Evolutionary conservation across 2,329 filamentous ascomycete genomes (phyloP), one percentile per base, ranked within the genome.

Genomic region (Diaporthe sp.): DNA sequence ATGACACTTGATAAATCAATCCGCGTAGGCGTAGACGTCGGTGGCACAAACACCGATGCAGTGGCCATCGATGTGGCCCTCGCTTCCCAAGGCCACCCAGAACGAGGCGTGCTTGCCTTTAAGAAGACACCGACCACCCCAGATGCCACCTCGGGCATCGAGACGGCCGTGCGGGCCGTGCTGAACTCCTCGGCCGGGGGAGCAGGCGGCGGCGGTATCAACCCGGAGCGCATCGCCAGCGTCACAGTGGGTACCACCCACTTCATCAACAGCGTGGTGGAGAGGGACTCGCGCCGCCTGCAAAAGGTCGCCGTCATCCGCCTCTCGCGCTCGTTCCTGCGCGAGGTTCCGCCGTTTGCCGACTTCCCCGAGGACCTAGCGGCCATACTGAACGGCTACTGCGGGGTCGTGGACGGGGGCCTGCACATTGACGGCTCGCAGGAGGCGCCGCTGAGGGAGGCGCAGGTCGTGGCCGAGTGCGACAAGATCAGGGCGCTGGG

Each of bases 381-480:
- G 15, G 80, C 80, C 1, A 72, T 76, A 37, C n/a, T 76, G 53
- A 72, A 68, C 17, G 74, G 74, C 70, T 72, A 73, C 49, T 73
- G 85, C 61, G 83, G 82, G 71, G 84, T 86, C 77, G 82, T 91
- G 58, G 86, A 90, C 79, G 87, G 90, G 65, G 86, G 87, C 25
- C 61, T 77, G 34, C 58, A 78, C 22, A 78, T 78, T 37, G 77
- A 78, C 79, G 85, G 86, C 8, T 81, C 82, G 3, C 80, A 85
- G 76, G 83, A 85, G 79, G 82, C 83, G 17, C 81, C 84, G 7
- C 76, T 90, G 72, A 80, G 83, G 12, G 85, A 88, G 78, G 80
- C 82, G 34, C 83, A 89, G 73, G 75, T 79, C 22, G 60, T 75
- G n/a, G 72, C 55, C 15, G 72, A 74, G n/a, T 75, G 72, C 58